Evolutionary conservation across 352 stramenopile species (phyloP).

Genomic region (Pythium chondricola): DNA sequence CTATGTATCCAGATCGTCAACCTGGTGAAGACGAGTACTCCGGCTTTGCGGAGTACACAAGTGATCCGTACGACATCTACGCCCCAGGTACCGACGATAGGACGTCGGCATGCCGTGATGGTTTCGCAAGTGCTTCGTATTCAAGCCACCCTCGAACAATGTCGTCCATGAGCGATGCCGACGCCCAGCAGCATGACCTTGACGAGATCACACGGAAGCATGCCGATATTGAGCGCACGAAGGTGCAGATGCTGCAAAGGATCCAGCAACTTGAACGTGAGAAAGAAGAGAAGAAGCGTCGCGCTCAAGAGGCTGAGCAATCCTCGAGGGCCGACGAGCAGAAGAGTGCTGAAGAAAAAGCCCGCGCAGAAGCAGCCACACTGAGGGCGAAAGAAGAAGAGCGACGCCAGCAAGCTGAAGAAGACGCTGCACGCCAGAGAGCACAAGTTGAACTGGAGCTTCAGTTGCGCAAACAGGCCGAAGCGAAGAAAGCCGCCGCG

Average conservation of each 20-base stretch:
- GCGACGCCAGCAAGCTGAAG: constrained; percentile 11
- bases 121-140: no score
- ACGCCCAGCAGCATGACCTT: constrained; percentile 33
- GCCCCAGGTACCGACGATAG: no score
- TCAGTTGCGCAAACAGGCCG: constrained; percentile 3
- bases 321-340: constrained; percentile 5
- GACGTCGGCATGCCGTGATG: no score
- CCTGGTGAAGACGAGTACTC: constrained; percentile 68
- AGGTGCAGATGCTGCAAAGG: constrained; percentile 43
- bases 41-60: constrained; percentile 52
- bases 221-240: constrained; percentile 49
- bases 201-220: constrained; percentile 51
- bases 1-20: constrained; percentile 53
- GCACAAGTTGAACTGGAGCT: constrained; percentile 8
- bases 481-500: constrained; percentile 8
- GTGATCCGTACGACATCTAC: constrained; percentile 11
- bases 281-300: constrained; percentile 38
- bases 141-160: background rate
- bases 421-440: constrained; percentile 11
- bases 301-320: background rate
- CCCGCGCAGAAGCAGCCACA: constrained; percentile 9
- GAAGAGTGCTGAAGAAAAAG: constrained; percentile 39
- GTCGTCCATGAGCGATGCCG: background rate
- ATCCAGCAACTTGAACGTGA: constrained; percentile 27
- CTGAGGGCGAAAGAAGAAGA: constrained; percentile 4